Conservation (phyloP, 1,284 basidiomycete species). For the Papiliotrema fonsecae region DNA sequence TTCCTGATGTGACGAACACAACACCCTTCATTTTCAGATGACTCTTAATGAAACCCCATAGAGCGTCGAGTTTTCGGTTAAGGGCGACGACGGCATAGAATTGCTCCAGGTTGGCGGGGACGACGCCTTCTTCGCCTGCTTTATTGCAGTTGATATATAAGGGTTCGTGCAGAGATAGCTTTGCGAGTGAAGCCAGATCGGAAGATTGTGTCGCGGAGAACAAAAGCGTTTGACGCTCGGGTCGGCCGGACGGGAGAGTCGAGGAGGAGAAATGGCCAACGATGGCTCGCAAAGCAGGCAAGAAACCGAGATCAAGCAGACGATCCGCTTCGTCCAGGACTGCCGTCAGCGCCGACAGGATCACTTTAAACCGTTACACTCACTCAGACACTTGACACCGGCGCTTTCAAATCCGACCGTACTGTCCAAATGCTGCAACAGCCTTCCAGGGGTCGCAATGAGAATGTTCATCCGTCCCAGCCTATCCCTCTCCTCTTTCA, state of each 20-base stretch:
- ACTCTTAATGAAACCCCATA: constrained; percentile 93
- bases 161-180: constrained; percentile 81
- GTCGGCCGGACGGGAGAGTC: constrained; percentile 58
- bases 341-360: constrained; percentile 83
- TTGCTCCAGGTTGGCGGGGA: constrained; percentile 74
- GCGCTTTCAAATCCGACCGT: constrained; percentile 90
- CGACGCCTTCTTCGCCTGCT: constrained; percentile 52
- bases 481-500: constrained; percentile 88
- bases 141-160: constrained; percentile 65
- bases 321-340: constrained; percentile 96
- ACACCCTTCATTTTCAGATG: constrained; percentile 89
- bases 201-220: constrained; percentile 86
- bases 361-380: constrained; percentile 65
- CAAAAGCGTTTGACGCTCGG: constrained; percentile 77
- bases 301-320: constrained; percentile 95
- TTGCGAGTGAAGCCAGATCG: constrained; percentile 81
- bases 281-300: constrained; percentile 81
- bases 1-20: constrained; percentile 91
- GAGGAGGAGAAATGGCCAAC: constrained; percentile 59
- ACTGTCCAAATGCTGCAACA: constrained; percentile 97
- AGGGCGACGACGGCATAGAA: constrained; percentile 81
- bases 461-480: constrained; percentile 93
- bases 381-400: constrained; percentile 85
- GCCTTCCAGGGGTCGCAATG: constrained; percentile 89
- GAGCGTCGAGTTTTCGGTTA: constrained; percentile 81